Evolutionary conservation across 169 alveolate species (phyloP), one percentile per base, ranked within the genome.

Genomic region (Neospora caninum): DNA sequence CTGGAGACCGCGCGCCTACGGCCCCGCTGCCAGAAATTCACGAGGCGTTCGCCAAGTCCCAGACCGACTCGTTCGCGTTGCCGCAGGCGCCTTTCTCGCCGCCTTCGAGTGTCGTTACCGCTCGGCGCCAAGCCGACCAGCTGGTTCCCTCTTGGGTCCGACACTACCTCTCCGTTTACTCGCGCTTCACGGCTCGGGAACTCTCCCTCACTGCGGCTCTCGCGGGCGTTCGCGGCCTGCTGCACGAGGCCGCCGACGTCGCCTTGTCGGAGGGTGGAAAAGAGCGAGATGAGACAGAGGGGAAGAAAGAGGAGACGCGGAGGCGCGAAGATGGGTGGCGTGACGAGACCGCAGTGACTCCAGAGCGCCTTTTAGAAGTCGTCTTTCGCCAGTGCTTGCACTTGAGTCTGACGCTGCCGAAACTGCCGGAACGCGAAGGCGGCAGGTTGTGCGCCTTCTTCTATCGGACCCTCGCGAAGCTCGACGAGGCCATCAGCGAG

Each of bases 341-440:
- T 4, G 67, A 82, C 16, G 22, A 13, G 67, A 16, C 38, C n/a
- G 89, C 13, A 16, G 64, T 82, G 41, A 82, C 89, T 2, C 38
- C 67, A 0, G 89, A 82, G 67, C 22, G 89, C 4, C 64, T 82
- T 13, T 29, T 82, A 6, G 89, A 82, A 29, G 89, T 36, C 69
- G 34, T 43, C 10, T 82, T 82, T 34, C 54, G 89, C 2, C 89
- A 82, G 89, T 13, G 20, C 22, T 36, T 82, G 53, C 89, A 82
- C 67, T 36, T 82, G 69, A 39, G 69, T 42, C 69, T 42, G 27
- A 9, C 53, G 34, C 89, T 82, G 39, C 64, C 89, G 38, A 82
- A 82, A 31, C 67, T 41, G 34, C 67, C 89, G 16, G 89, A 82
- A 20, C 89, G 89, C 34, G 89, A 82, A 25, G 89, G 67, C 41